Evolutionary conservation across 345 rosid species (phyloP), one percentile per base, ranked within the genome.

Genomic region (Atalantia buxifolia): DNA sequence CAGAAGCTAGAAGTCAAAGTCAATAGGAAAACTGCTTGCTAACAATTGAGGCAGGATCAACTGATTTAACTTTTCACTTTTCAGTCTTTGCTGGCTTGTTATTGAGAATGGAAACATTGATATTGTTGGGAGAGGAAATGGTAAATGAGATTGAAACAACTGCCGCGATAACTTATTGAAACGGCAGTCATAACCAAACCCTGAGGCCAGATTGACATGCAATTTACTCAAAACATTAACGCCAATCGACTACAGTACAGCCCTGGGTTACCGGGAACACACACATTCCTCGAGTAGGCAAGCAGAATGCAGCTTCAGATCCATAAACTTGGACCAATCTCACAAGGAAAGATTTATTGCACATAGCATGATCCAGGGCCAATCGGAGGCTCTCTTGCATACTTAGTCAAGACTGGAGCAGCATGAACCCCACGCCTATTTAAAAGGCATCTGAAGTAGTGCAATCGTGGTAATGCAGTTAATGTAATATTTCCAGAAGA

Each of bases 401-500:
- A 86, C 19, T 7, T 13, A 77, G 91, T 94, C 27, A 84, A 66
- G 36, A 89, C 94, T 0, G 99, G 98, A 83, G 97, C 97, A 8
- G 98, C 98, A 67, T 81, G 89, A 77, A 94, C 85, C 64, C 98
- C 98, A 0, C 98, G 93, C 70, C 87, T 78, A 79, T 90, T 92
- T 87, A 96, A 64, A 45, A 94, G 88, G 90, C 99, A 96, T 83
- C 98, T 84, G 89, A 96, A 92, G 86, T 94, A 90, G 50, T 88
- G 97, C 22, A 91, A 71, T n/a, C 97, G 90, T 0, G 95, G 97
- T 81, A 89, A 78, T 73, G 85, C 92, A 0, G 93, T 89, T 82
- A 74, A 35, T 42, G 81, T 88, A 55, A 89, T 71, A 61, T 88
- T 88, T 36, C 84, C 87, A 0, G 81, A 16, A 2, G 97, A 88